phyloP scores from a whole-genome alignment of 2,329 filamentous ascomycete species.

The Leptodontidium sp. region DNA sequence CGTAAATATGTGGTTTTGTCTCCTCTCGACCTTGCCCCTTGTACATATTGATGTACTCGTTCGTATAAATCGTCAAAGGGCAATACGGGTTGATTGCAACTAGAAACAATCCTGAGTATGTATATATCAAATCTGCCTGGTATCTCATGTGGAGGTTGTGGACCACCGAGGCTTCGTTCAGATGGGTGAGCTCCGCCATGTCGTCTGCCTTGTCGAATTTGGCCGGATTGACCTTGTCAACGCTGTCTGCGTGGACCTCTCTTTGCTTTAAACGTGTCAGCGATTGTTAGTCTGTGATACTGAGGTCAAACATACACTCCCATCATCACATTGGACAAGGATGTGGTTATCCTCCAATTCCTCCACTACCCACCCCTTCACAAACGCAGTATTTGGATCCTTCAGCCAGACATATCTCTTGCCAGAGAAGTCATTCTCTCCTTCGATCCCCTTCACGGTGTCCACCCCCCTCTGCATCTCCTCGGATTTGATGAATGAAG shows the following conservation, averaged over 20 bases:
- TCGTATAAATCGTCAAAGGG: conserved; percentile 90
- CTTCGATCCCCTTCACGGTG: conserved; percentile 79
- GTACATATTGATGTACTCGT: conserved; percentile 99
- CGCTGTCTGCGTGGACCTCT: conserved; percentile 83
- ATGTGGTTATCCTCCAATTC: conserved; percentile 75
- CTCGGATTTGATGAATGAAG: conserved; percentile 92
- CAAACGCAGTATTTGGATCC: conserved; percentile 85
- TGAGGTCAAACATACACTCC: conserved; percentile 66
- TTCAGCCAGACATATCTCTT: conserved; percentile 98
- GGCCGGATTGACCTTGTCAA: conserved; percentile 98
- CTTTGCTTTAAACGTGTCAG: conserved; percentile 70
- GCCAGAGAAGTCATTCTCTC: conserved; percentile 98
- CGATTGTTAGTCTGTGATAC: background rate
- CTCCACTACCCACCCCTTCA: conserved; percentile 91
- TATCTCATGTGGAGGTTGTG: conserved; percentile 97
- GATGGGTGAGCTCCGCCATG: conserved; percentile 97
- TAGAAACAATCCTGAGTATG: conserved; percentile 95
- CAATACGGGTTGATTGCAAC: conserved; percentile 98
- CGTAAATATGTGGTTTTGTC: conserved; percentile 96
- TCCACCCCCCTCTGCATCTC: conserved; percentile 69
- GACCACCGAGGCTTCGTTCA: conserved; percentile 97
- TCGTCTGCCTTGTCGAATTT: conserved; percentile 99
- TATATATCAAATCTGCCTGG: conserved; percentile 96
- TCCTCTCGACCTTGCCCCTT: conserved; percentile 90
- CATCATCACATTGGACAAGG: conserved; percentile 92